phyloP scores from a whole-genome alignment of 2,329 filamentous ascomycete species.

The Alternaria sp. region DNA sequence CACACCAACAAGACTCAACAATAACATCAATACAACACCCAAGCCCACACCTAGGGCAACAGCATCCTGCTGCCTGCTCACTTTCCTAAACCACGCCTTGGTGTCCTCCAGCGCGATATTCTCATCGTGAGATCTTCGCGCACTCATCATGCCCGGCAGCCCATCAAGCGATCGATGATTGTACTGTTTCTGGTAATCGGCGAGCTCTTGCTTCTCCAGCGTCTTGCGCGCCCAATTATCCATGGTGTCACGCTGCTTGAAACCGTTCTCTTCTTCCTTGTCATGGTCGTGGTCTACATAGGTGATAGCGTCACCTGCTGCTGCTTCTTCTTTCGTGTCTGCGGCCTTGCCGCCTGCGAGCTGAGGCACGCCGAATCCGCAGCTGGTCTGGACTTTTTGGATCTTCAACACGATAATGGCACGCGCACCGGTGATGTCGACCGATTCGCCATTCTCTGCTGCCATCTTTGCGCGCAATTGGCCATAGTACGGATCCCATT shows the following conservation, averaged over 20 bases:
- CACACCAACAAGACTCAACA: constrained; percentile 27
- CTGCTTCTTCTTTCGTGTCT: constrained; percentile 16
- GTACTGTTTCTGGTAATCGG: constrained; percentile 65
- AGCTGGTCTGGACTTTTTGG: constrained; percentile 71
- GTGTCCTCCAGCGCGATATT: constrained; percentile 57
- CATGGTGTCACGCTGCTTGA: constrained; percentile 62
- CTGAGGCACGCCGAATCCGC: constrained; percentile 70
- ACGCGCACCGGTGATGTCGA: constrained; percentile 47
- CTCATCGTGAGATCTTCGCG: constrained; percentile 59
- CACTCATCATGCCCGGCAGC: constrained; percentile 48
- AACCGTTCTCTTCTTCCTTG: constrained; percentile 20
- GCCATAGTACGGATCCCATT: constrained; percentile 57
- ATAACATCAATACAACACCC: constrained; percentile 32
- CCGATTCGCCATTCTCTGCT: constrained; percentile 35
- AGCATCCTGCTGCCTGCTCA: constrained; percentile 38
- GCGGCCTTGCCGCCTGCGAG: constrained; percentile 44
- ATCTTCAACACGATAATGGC: constrained; percentile 70
- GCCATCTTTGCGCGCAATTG: constrained; percentile 55
- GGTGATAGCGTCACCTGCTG: constrained; percentile 25
- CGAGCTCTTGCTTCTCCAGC: constrained; percentile 60
- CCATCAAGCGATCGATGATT: constrained; percentile 55
- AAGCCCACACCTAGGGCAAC: constrained; percentile 29
- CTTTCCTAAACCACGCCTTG: constrained; percentile 37
- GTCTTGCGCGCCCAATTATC: constrained; percentile 61
- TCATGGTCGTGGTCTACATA: constrained; percentile 31